phyloP scores from a whole-genome alignment of 2,329 filamentous ascomycete species.

The Sporothrix phasma region DNA sequence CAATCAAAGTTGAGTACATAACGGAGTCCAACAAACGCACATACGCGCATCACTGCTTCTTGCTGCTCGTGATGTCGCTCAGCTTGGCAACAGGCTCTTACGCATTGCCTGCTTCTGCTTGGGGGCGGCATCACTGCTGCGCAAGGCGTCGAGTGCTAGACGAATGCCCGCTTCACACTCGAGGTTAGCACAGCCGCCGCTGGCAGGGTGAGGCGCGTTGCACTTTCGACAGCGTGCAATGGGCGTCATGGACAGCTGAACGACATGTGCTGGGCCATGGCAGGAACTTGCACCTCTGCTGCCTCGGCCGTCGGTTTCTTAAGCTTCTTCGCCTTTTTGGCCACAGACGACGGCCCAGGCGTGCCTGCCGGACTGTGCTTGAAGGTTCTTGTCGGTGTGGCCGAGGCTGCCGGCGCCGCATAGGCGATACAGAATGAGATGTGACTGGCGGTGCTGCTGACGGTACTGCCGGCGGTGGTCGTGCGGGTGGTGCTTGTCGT shows the following conservation, averaged over 20 bases:
- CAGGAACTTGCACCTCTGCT: background rate
- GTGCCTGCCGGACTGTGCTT: background rate
- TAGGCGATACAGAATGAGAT: background rate
- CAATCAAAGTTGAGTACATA: no score
- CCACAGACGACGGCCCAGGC: background rate
- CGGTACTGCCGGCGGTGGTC: background rate
- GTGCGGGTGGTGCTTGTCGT: background rate
- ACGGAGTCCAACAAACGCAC: no score
- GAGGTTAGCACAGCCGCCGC: conserved; percentile 10
- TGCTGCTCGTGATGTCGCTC: background rate
- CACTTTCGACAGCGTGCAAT: conserved; percentile 9
- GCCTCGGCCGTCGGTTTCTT: background rate
- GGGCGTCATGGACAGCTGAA: conserved; percentile 8
- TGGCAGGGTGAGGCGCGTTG: conserved; percentile 6
- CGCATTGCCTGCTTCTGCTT: conserved; percentile 2
- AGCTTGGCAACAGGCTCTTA: conserved; percentile 8
- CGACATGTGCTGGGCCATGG: conserved; percentile 2
- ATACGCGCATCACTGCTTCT: background rate
- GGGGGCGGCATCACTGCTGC: background rate
- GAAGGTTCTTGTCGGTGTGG: background rate
- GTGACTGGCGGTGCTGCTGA: background rate
- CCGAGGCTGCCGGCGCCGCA: background rate
- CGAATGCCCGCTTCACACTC: conserved; percentile 17
- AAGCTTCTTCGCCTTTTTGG: background rate
- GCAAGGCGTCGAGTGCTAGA: conserved; percentile 15